Conservation (phyloP, 2,329 filamentous ascomycete species). For the Helicocarpus griseus region DNA sequence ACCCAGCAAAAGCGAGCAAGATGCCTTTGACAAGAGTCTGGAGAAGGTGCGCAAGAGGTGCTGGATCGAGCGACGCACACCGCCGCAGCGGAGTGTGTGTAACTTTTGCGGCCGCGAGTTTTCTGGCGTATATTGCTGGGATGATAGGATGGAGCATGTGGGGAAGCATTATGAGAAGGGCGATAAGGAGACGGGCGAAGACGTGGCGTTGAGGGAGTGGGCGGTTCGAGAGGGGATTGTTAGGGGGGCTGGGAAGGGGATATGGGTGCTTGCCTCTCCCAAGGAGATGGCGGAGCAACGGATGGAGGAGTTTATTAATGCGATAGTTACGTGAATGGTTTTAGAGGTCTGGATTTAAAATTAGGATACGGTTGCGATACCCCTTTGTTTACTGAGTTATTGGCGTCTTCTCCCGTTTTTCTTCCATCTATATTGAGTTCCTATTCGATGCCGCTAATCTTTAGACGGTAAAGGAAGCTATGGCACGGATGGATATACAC, state of each 20-base stretch:
- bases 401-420: neutral
- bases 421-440: neutral
- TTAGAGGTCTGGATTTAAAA: neutral
- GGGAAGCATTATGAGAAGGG: conserved; percentile 67
- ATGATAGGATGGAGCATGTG: conserved; percentile 78
- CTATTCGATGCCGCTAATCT: no score
- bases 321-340: neutral
- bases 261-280: conserved; percentile 12
- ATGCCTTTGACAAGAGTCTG: conserved; percentile 43
- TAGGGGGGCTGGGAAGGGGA: conserved; percentile 10
- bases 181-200: conserved; percentile 26
- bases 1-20: conserved; percentile 23
- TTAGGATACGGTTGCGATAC: no score
- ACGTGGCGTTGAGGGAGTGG: conserved; percentile 33
- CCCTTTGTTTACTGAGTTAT: neutral
- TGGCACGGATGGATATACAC: no score
- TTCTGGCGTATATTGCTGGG: conserved; percentile 58
- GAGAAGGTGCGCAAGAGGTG: conserved; percentile 50
- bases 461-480: no score
- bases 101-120: conserved; percentile 53
- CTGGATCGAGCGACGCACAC: conserved; percentile 47
- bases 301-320: neutral
- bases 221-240: conserved; percentile 28
- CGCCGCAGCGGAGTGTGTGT: conserved; percentile 55
- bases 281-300: conserved; percentile 5